Percentiles rank a stretch among this genome's conserved stretches.
These are phyloP conservation scores for Endotrypanum monterogeii DNA, from an alignment of 208 protist genomes.

Conservation along the genomic window DNA sequence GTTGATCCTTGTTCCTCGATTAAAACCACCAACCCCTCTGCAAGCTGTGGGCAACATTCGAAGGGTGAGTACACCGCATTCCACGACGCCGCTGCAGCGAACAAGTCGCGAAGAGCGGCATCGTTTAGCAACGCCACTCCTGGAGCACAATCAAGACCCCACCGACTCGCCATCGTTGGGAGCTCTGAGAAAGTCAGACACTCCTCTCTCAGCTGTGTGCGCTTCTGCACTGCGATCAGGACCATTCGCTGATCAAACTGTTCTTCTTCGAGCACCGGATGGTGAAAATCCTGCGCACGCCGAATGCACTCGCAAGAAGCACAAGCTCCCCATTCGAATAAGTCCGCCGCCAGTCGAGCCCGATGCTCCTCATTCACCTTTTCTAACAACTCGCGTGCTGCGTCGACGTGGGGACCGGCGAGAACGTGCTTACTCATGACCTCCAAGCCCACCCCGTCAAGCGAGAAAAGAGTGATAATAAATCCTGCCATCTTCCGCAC, in stretches of 20 bases:
- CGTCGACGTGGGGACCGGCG: constrained; percentile 76
- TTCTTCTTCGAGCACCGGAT: constrained; percentile 71
- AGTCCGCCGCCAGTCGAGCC: constrained; percentile 40
- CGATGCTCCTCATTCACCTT: constrained; percentile 40
- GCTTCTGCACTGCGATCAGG: constrained; percentile 61
- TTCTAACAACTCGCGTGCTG: constrained; percentile 46
- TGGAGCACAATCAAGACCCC: constrained; percentile 55
- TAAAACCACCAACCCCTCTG: constrained; percentile 83
- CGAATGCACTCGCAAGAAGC: constrained; percentile 79
- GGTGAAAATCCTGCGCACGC: constrained; percentile 39
- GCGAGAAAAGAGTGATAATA: constrained; percentile 78
- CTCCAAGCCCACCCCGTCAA: constrained; percentile 60
- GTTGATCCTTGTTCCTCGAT: constrained; percentile 34
- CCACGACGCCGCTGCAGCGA: constrained; percentile 45
- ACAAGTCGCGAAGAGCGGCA: constrained; percentile 29
- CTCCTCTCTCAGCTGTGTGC: constrained; percentile 49
- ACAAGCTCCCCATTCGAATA: constrained; percentile 41
- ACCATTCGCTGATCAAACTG: constrained; percentile 56
- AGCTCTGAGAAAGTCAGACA: constrained; percentile 37
- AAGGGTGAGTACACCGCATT: constrained; percentile 30
- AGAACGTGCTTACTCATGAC: constrained; percentile 83
- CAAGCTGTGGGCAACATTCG: constrained; percentile 32
- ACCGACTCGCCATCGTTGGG: constrained; percentile 26
- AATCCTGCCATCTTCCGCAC: constrained; percentile 91
- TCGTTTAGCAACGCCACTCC: constrained; percentile 11